Conservation (phyloP, 805 yeast genomes). For the Wickerhamomyces queroliae region DNA sequence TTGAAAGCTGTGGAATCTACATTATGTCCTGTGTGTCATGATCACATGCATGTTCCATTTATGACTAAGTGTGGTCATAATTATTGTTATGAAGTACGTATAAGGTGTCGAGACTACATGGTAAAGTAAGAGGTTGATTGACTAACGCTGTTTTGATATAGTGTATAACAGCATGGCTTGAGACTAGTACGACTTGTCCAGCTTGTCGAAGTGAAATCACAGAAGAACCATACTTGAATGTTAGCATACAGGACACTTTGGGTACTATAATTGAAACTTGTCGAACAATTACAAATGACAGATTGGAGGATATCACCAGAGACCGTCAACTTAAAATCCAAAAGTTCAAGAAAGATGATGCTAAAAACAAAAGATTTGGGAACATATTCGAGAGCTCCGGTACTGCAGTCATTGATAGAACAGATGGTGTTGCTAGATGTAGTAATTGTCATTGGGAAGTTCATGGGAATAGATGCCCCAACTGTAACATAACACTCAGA, state of each 20-base stretch:
- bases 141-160: slow-evolving; percentile 1
- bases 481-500: slow-evolving; percentile 55
- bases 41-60: slow-evolving; percentile 61
- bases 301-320: slow-evolving; percentile 3
- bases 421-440: slow-evolving; percentile 73
- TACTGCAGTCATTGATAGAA: slow-evolving; percentile 48
- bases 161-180: slow-evolving; percentile 61
- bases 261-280: slow-evolving; percentile 34
- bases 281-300: slow-evolving; percentile 20
- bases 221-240: slow-evolving; percentile 47
- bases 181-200: slow-evolving; percentile 57
- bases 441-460: slow-evolving; percentile 80
- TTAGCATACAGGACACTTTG: slow-evolving; percentile 42
- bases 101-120: slow-evolving; percentile 6
- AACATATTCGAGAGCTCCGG: slow-evolving; percentile 43
- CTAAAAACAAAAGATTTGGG: slow-evolving; percentile 37
- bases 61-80: slow-evolving; percentile 67
- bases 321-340: slow-evolving; percentile 23
- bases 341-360: slow-evolving; percentile 34
- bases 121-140: background rate
- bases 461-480: slow-evolving; percentile 57
- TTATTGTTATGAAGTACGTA: slow-evolving; percentile 48
- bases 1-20: slow-evolving; percentile 23
- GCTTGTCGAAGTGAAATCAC: slow-evolving; percentile 49
- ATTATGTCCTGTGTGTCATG: slow-evolving; percentile 63